Base-by-base conservation (phyloP, 2,329 filamentous ascomycete genomes). In the Xylariomycetidae sp. region DNA sequence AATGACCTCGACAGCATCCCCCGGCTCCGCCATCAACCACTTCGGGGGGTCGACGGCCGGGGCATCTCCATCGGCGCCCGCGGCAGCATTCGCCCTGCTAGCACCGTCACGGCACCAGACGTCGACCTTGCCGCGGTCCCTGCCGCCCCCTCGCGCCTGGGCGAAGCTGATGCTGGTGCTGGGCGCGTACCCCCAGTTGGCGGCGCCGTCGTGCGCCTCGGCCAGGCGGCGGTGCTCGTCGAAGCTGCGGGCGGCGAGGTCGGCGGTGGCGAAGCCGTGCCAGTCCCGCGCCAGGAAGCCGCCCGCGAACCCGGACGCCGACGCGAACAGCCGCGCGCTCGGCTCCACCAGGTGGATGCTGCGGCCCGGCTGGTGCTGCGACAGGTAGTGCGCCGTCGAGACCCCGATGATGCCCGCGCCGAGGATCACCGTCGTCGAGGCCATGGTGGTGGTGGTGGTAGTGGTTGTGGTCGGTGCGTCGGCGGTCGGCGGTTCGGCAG, bases 271-370 rank as follows among this genome's bases (percentile, higher is more conserved):
- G 1, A 74, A 63, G 0, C 67, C 65, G 48, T 84, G 85, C 82
- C 83, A 89, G 54, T 89, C 80, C 20, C 66, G 68, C 0, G 83
- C 83, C 7, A 89, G 52, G 49, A 89, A 90, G 0, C 85, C 84
- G 13, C 72, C 85, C 0, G 83, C 82, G 44, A 74, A 79, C 1
- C 85, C 83, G 2, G 82, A 88, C 0, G 85, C 83, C 19, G 79
- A 85, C 9, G 75, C 70, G 57, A 89, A 86, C 19, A 89, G 68
- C 41, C 75, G 54, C 1, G 60, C 53, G 0, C 64, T 61, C 0
- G 62, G 50, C 32, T 73, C 69, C 22, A 72, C 59, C 6, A 73
- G 56, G 42, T 70, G 66, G 33, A 73, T 63, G 14, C 53, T 59
- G 6, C 55, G 58, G 0, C 56, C 55, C 0, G 61, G 54, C 43